Evolutionary conservation across 306 rosid species (phyloP).

Genomic region (Herpetospermum pedunculosum): DNA sequence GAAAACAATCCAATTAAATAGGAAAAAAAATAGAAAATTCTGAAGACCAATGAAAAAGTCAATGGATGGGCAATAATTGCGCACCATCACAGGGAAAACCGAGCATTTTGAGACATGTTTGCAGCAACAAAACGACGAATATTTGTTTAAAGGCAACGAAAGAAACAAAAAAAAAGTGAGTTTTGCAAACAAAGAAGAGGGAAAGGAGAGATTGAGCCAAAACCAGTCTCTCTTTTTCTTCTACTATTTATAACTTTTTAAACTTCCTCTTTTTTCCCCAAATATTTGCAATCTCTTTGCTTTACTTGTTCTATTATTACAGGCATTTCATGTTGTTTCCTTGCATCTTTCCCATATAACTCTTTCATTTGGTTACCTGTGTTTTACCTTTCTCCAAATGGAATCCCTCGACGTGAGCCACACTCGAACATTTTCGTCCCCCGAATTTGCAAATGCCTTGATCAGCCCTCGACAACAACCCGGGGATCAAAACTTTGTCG

Average conservation of each 20-base stretch:
- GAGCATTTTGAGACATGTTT: constrained; percentile 16
- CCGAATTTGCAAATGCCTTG: constrained; percentile 30
- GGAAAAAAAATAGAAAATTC: constrained; percentile 5
- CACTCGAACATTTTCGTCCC: constrained; percentile 43
- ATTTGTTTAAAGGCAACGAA: constrained; percentile 7
- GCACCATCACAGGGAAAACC: constrained; percentile 30
- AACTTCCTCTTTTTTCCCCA: not conserved
- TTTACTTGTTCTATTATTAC: not conserved
- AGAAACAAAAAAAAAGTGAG: not conserved
- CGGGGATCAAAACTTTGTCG: constrained; percentile 37
- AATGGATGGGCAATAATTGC: constrained; percentile 46
- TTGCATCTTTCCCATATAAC: not conserved
- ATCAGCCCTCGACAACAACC: constrained; percentile 13
- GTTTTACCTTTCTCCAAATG: constrained; percentile 10
- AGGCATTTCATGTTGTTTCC: not conserved
- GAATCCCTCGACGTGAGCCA: constrained; percentile 21
- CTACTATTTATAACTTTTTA: constrained; percentile 14
- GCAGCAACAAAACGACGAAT: constrained; percentile 23
- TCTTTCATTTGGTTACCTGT: not conserved
- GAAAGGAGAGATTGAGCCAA: constrained; percentile 25
- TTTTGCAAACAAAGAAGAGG: not conserved
- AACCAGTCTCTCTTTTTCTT: constrained; percentile 44
- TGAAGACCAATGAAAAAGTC: constrained; percentile 28
- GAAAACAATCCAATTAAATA: too few species aligned
- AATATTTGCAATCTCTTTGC: not conserved